These are phyloP conservation scores for Batkoa obscura DNA, from an alignment of 371 early-diverging fungal genomes.

Conservation along the genomic window DNA sequence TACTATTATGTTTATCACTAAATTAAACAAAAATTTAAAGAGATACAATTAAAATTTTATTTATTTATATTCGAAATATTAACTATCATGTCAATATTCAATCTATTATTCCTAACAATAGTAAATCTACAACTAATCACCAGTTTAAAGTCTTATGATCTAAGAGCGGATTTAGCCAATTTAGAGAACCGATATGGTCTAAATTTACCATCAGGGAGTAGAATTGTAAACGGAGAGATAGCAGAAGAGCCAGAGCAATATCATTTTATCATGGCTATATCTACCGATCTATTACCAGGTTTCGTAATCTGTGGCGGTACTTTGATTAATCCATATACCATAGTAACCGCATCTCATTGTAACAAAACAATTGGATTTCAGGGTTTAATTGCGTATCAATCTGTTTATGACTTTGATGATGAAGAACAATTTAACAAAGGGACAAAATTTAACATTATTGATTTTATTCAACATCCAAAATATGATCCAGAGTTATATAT, in stretches of 20 bases:
- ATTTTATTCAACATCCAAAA: neutral
- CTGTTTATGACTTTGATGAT: neutral
- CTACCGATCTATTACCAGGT: too few species aligned
- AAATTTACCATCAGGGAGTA: too few species aligned
- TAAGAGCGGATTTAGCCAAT: too few species aligned
- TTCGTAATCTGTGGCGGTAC: neutral
- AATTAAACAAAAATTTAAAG: too few species aligned
- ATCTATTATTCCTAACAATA: too few species aligned
- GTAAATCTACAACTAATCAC: too few species aligned
- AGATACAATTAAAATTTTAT: too few species aligned
- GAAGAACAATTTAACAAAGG: neutral
- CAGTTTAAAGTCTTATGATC: too few species aligned
- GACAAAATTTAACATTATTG: neutral
- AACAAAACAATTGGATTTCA: neutral
- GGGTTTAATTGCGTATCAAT: neutral
- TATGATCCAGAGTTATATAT: neutral
- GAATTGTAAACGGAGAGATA: neutral
- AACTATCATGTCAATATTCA: too few species aligned
- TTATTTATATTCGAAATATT: too few species aligned
- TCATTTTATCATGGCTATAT: neutral
- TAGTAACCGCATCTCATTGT: neutral
- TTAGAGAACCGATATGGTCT: too few species aligned
- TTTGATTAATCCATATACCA: neutral
- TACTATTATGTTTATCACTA: too few species aligned
- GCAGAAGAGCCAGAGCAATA: neutral